Conservation (phyloP, 1,139 yeast species). For the Protomyces inouyei region DNA sequence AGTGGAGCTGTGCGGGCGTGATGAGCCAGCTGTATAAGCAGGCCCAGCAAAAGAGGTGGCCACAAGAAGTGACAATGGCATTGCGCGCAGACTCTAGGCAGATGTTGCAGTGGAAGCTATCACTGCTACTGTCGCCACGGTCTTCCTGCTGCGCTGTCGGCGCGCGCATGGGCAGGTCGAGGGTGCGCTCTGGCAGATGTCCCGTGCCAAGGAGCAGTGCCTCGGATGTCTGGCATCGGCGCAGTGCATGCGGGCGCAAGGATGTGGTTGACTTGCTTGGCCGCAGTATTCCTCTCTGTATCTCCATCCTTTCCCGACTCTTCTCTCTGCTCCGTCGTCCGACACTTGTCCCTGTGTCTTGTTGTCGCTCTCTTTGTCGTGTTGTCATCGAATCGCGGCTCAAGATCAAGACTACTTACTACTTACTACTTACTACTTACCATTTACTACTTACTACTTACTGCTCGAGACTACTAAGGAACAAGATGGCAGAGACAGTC, state of each 20-base stretch:
- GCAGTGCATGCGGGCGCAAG: background rate
- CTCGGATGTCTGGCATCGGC: background rate
- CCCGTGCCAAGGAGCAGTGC: background rate
- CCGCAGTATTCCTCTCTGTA: too few species aligned
- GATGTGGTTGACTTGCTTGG: background rate
- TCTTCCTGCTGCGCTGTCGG: too few species aligned
- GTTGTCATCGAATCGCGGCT: background rate
- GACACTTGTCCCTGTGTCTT: too few species aligned
- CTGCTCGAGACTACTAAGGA: too few species aligned
- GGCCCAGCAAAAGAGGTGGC: constrained; percentile 26
- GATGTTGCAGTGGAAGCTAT: constrained; percentile 15
- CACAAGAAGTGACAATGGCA: constrained; percentile 25
- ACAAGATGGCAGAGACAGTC: background rate
- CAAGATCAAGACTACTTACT: background rate
- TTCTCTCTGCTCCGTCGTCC: too few species aligned
- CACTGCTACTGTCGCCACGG: background rate
- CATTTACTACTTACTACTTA: too few species aligned
- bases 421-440: too few species aligned
- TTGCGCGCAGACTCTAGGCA: constrained; percentile 21
- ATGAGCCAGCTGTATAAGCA: constrained; percentile 24
- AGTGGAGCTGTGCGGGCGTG: constrained; percentile 11
- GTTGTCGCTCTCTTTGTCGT: too few species aligned
- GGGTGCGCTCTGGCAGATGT: too few species aligned
- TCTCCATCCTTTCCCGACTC: too few species aligned
- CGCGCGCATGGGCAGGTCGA: too few species aligned